phyloP scores from a whole-genome alignment of 768 basidiomycete genomes.

The Trametes cingulata region DNA sequence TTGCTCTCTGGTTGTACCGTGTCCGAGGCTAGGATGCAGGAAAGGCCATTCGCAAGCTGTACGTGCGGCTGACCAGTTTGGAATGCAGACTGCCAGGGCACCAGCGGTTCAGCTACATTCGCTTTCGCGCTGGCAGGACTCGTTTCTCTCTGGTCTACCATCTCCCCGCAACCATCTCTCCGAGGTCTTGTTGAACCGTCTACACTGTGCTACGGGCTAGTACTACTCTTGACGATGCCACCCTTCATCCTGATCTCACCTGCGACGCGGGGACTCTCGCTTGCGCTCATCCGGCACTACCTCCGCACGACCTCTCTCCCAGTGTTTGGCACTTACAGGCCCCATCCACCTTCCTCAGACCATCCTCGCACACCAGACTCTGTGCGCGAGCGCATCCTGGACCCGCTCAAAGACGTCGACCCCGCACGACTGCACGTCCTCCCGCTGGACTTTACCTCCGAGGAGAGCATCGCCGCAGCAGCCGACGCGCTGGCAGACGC shows the following conservation, averaged over 20 bases:
- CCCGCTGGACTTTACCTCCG: constrained; percentile 51
- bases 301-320: constrained; percentile 51
- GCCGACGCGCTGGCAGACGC: constrained; percentile 41
- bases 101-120: no score
- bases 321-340: constrained; percentile 57
- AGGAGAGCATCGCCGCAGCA: constrained; percentile 50
- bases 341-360: constrained; percentile 23
- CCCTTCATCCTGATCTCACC: constrained; percentile 58
- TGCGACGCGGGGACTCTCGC: constrained; percentile 56
- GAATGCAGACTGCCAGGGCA: no score
- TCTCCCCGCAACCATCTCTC: no score
- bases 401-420: constrained; percentile 45
- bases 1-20: no score
- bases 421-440: constrained; percentile 47
- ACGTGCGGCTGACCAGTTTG: no score
- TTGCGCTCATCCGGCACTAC: constrained; percentile 55
- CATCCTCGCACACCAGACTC: constrained; percentile 25
- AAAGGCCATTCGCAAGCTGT: no score
- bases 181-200: no score
- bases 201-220: no score
- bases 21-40: no score
- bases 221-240: constrained; percentile 6
- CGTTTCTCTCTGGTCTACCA: no score
- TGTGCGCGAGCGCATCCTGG: constrained; percentile 44
- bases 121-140: no score